Evolutionary conservation across 164 flowering plant genomes (phyloP).

Genomic region (Saururus chinensis): DNA sequence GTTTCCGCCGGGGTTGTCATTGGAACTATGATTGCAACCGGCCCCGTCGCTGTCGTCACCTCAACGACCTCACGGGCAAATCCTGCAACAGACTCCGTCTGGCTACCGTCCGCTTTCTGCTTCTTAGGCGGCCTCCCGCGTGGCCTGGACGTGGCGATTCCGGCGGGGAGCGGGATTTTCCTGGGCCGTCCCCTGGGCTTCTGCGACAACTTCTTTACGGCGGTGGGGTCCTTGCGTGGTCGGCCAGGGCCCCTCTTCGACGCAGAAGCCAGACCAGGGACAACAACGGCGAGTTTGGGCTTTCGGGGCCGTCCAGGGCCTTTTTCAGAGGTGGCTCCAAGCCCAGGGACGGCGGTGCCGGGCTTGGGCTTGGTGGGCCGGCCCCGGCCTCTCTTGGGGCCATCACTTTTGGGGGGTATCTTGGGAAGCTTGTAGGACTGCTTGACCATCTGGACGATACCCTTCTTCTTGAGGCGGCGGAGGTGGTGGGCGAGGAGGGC

Average conservation of each 20-base stretch:
- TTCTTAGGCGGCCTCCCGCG: background rate
- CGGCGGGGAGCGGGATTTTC: background rate
- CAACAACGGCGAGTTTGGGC: background rate
- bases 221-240: too few relatives aligned
- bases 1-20: background rate
- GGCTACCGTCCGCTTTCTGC: background rate
- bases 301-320: slow-evolving; percentile 3
- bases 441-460: slow-evolving; percentile 5
- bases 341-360: background rate
- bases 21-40: background rate
- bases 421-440: slow-evolving; percentile 7
- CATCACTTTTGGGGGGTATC: background rate
- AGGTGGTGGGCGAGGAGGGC: slow-evolving; percentile 2
- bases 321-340: background rate
- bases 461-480: slow-evolving; percentile 6
- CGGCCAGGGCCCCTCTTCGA: too few relatives aligned
- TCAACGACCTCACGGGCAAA: background rate
- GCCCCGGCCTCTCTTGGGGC: background rate
- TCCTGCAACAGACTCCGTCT: too few relatives aligned
- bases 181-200: slow-evolving; percentile 5
- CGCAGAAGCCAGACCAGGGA: too few relatives aligned
- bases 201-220: too few relatives aligned
- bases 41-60: background rate
- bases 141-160: background rate
- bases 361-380: slow-evolving; percentile 2